Evolutionary conservation across 2,329 filamentous ascomycete species (phyloP), one percentile per base, ranked within the genome.

Genomic region (Aspergillus felis): DNA sequence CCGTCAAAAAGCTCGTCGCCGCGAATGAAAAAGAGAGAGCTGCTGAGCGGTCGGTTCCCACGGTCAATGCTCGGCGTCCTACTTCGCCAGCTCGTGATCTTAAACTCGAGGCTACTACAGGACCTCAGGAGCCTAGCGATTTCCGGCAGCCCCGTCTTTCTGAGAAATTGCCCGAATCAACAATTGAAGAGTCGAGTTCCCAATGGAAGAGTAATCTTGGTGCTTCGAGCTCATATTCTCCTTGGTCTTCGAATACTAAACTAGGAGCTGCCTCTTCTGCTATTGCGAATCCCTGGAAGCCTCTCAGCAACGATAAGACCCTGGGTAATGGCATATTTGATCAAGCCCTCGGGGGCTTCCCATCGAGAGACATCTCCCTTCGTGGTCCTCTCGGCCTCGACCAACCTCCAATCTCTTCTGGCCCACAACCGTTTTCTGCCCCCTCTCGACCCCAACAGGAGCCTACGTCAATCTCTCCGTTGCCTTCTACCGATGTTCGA

Each of bases 311-410:
- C 64, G 81, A 84, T 60, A 80, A 82, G 64, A 81, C 82, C 27
- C 78, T 87, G 44, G 85, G 85, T 17, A 87, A 87, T 70, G 85
- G 84, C 29, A 85, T 84, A 2, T 87, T 87, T 63, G 83, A 85
- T 61, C 79, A 78, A 57, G 73, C 71, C 57, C 79, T 83, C 55
- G 76, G 76, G 35, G 77, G 78, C 44, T 81, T 81, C 55, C 74
- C 81, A 49, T 68, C 77, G 44, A 76, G 78, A 48, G 74, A 79
- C 57, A 61, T 76, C 28, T 62, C 69, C 57, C 71, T 78, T n/a
- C 75, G 76, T 53, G 68, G 66, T 51, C 69, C 72, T 57, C 71
- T 78, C 35, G 69, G 71, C 50, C 67, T 78, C 14, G 76, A 76
- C 27, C 74, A 77, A 55, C 51, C 71, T 20, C 63, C 73, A 48